Base-by-base conservation (phyloP, 805 yeast species). In the Danielozyma ontarioensis region DNA sequence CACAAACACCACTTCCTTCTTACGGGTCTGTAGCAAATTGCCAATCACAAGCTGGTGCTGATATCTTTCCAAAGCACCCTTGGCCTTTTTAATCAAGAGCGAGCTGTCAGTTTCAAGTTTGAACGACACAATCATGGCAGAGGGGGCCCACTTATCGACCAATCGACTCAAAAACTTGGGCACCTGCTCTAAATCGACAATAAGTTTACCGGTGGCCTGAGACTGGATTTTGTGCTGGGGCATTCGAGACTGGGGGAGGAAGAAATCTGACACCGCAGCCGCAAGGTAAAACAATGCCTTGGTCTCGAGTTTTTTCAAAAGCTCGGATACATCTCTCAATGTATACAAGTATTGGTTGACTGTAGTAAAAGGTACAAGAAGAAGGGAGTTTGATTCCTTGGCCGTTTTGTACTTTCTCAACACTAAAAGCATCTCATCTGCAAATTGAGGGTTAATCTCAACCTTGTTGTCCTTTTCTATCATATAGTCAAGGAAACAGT, bases 181-280 rank as follows among this genome's bases (percentile, higher is more conserved):
- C 3, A 93, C 98, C 4, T 96, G 97, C 53, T 90, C 97, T 44
- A 93, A 64, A 46, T 88, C 83, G 8, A 93, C 85, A 6, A 82
- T 75, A 28, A 93, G 64, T 50, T 84, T 86, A 3, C 95, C 94
- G 8, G 76, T 75, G 13, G 75, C 78, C 37, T 78, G 80, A 4
- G 94, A 81, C 59, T 93, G 98, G 41, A 93, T 93, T 61, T 93
- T 93, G 62, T 93, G 99, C 48, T 87, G 88, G 2, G 97, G 95
- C 48, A 88, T 68, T 43, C 85, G 72, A 1, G 89, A 79, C 27
- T 74, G 75, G 2, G 98, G 98, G 27, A 93, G 70, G 62, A 89
- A 93, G 59, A 93, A 93, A 55, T 93, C 99, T 5, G 96, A 85
- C 0, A 93, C 99, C 0, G 98, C 98, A 6, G 98, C 97, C 0